phyloP scores from a whole-genome alignment of 257 asterid genomes.

The Fraxinus quadrangulata region DNA sequence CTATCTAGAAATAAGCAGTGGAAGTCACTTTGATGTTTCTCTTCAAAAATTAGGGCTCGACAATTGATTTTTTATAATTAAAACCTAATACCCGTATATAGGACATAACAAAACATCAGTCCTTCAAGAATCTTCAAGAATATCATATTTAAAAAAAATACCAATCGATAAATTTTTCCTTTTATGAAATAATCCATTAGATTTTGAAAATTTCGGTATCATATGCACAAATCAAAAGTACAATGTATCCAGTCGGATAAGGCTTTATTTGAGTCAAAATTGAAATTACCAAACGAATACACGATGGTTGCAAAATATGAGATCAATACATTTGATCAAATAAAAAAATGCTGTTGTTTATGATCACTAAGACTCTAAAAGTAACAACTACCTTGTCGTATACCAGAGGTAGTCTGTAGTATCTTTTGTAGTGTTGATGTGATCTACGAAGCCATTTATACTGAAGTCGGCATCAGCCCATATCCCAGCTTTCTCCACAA shows the following conservation, averaged over 20 bases:
- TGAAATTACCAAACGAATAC: neutral
- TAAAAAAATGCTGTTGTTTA: neutral
- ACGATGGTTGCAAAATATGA: neutral
- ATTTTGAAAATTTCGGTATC: neutral
- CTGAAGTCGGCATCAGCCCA: constrained; percentile 81
- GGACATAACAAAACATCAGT: neutral
- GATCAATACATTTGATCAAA: constrained; percentile 18
- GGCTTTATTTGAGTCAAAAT: neutral
- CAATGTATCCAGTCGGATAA: neutral
- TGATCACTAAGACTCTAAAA: neutral
- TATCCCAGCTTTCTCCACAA: constrained; percentile 64
- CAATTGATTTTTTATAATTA: neutral
- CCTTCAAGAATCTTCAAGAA: neutral
- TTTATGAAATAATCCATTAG: neutral
- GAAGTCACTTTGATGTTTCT: neutral
- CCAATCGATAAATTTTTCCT: neutral
- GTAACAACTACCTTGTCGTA: constrained; percentile 62
- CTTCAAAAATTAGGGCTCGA: neutral
- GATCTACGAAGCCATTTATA: constrained; percentile 67
- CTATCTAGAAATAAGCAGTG: neutral
- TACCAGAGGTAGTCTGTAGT: constrained; percentile 94
- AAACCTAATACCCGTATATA: neutral
- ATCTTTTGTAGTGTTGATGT: constrained; percentile 84
- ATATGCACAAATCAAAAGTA: neutral
- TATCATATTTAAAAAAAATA: neutral